phyloP scores from a whole-genome alignment of 2,329 filamentous ascomycete species.

The Arthrobotrys musiformis region DNA sequence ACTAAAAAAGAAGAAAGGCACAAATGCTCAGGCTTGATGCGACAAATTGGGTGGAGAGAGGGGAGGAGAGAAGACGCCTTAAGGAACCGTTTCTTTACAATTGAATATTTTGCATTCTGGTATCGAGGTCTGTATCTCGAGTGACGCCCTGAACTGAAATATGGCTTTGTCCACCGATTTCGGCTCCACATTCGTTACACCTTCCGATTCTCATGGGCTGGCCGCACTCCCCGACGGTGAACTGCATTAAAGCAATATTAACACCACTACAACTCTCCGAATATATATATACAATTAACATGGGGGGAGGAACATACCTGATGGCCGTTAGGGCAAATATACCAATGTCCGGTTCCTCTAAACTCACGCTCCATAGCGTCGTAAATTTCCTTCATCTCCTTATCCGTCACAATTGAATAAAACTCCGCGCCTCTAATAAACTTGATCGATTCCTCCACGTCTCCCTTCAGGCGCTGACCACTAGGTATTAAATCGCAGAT shows the following conservation, averaged over 20 bases:
- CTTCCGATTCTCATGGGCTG: conserved; percentile 17
- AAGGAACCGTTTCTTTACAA: too few species aligned
- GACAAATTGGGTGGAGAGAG: too few species aligned
- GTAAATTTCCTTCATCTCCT: conserved; percentile 67
- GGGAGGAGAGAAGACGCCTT: too few species aligned
- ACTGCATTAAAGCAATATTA: neutral
- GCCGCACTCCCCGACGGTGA: conserved; percentile 40
- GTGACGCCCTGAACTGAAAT: conserved; percentile 12
- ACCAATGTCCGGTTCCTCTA: conserved; percentile 71
- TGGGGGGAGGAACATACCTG: conserved; percentile 55
- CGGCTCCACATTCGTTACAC: conserved; percentile 42
- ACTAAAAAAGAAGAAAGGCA: too few species aligned
- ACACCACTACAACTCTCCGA: neutral
- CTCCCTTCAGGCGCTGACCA: conserved; percentile 61
- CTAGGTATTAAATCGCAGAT: conserved; percentile 15
- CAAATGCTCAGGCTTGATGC: too few species aligned
- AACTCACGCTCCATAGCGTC: conserved; percentile 68
- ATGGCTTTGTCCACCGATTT: conserved; percentile 28
- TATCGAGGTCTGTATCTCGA: neutral
- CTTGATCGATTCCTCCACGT: conserved; percentile 65
- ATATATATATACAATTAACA: neutral
- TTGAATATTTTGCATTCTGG: conserved; percentile 8
- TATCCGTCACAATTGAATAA: conserved; percentile 65
- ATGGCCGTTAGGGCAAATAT: conserved; percentile 69
- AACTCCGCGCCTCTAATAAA: conserved; percentile 66